phyloP scores from a whole-genome alignment of 441 rosid genomes.

The Melastoma candidum region DNA sequence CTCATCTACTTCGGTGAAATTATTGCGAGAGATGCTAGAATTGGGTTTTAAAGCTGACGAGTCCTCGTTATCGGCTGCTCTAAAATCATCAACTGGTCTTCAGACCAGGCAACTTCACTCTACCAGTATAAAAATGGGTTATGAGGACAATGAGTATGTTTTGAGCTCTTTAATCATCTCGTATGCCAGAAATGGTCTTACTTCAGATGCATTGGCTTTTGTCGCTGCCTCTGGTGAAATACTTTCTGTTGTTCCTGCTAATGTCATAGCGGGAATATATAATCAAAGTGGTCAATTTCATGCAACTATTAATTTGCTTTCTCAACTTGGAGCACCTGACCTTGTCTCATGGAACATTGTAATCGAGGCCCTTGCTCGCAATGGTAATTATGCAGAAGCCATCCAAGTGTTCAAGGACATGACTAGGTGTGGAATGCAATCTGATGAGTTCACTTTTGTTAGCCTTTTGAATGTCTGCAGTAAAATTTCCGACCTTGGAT shows the following conservation, averaged over 20 bases:
- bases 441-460: constrained; percentile 73
- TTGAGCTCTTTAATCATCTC: constrained; percentile 59
- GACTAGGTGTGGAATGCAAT: constrained; percentile 30
- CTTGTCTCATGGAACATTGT: constrained; percentile 71
- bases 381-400: constrained; percentile 39
- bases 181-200: constrained; percentile 46
- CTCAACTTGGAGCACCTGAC: constrained; percentile 59
- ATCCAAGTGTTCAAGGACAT: constrained; percentile 51
- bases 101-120: constrained; percentile 61
- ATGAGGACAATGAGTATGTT: constrained; percentile 43
- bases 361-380: constrained; percentile 68
- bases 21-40: constrained; percentile 47
- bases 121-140: constrained; percentile 54
- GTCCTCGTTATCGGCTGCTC: constrained; percentile 56
- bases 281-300: constrained; percentile 51
- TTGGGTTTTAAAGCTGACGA: constrained; percentile 52
- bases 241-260: constrained; percentile 32
- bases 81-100: constrained; percentile 25
- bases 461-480: constrained; percentile 47
- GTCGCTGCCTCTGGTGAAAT: constrained; percentile 24
- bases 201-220: constrained; percentile 42
- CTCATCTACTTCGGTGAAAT: constrained; percentile 22
- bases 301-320: constrained; percentile 49
- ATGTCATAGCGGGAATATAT: constrained; percentile 56
- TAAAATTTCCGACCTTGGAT: constrained; percentile 36